Evolutionary conservation across 2,329 filamentous ascomycete species (phyloP).

Genomic region (Fusarium palustre): DNA sequence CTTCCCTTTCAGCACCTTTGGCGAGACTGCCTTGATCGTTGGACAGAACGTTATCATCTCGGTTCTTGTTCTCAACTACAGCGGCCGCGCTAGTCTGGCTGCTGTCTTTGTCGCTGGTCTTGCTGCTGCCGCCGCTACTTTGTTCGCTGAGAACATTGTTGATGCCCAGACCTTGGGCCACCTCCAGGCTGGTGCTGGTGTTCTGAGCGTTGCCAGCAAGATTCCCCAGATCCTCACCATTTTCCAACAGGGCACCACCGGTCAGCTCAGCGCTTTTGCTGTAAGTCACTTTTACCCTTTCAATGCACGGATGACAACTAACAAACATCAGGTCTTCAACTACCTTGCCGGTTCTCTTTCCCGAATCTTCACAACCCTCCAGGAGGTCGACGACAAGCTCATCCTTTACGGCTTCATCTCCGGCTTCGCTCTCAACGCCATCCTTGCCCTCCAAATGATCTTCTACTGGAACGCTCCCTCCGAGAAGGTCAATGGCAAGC

Average conservation of each 20-base stretch:
- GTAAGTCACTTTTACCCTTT: constrained; percentile 64
- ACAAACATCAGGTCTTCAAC: constrained; percentile 84
- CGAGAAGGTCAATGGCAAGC: constrained; percentile 59
- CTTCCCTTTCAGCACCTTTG: constrained; percentile 96
- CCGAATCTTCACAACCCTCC: constrained; percentile 96
- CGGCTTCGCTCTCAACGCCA: constrained; percentile 87
- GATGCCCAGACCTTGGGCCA: constrained; percentile 75
- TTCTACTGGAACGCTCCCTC: constrained; percentile 91
- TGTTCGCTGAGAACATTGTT: constrained; percentile 76
- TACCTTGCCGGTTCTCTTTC: constrained; percentile 93
- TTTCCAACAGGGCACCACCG: constrained; percentile 86
- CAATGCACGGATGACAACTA: not conserved
- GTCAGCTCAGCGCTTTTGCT: constrained; percentile 95
- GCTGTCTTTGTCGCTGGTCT: constrained; percentile 83
- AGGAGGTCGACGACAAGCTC: constrained; percentile 96
- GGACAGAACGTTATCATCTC: constrained; percentile 93
- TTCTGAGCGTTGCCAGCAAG: constrained; percentile 89
- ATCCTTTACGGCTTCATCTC: constrained; percentile 96
- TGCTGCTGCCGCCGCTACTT: constrained; percentile 73
- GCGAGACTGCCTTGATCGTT: constrained; percentile 92
- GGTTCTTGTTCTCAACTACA: constrained; percentile 86
- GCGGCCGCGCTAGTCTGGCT: constrained; percentile 73
- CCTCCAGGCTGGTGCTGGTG: constrained; percentile 85
- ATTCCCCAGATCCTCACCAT: constrained; percentile 92
- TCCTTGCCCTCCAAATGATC: constrained; percentile 90